Percentiles rank a stretch among this genome's conserved stretches.
Evolutionary conservation across 352 stramenopile species (phyloP).

Genomic region (Pythium phragmitis): DNA sequence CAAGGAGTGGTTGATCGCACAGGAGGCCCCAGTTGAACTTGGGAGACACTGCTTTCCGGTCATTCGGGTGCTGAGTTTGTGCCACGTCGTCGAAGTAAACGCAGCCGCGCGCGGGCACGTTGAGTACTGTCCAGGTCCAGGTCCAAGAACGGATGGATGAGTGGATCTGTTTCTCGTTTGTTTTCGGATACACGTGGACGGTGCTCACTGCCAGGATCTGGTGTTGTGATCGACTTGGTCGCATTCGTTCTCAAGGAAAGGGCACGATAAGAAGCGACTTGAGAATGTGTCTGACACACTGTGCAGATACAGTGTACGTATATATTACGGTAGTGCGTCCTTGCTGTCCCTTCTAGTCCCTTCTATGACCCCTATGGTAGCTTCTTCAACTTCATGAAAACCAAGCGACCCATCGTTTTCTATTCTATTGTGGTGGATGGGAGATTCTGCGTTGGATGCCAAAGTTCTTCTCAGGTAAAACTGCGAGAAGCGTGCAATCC

Average conservation of each 20-base stretch:
- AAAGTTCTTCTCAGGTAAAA: no score
- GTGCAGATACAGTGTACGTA: no score
- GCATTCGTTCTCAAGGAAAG: not conserved
- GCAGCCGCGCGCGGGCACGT: no score
- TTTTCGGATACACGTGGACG: not conserved
- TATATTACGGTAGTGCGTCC: not conserved
- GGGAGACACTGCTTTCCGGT: not conserved
- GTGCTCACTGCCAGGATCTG: not conserved
- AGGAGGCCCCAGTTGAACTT: conserved; percentile 7
- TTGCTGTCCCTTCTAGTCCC: not conserved
- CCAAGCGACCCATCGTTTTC: not conserved
- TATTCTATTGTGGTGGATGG: no score
- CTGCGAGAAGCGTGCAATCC: no score
- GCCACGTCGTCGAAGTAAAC: not conserved
- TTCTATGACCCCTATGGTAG: not conserved
- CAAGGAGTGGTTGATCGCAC: no score
- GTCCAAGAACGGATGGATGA: not conserved
- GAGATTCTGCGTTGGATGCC: not conserved
- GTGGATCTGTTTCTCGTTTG: not conserved
- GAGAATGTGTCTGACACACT: not conserved
- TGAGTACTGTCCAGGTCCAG: no score
- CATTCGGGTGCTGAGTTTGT: not conserved
- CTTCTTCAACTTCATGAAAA: not conserved
- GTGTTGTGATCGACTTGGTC: not conserved
- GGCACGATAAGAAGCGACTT: not conserved